A percentile compares a stretch with the other conserved stretches of the same genome.
Evolutionary conservation across 495 filamentous ascomycete genomes (phyloP).

Genomic region (Podospora fimiseda): DNA sequence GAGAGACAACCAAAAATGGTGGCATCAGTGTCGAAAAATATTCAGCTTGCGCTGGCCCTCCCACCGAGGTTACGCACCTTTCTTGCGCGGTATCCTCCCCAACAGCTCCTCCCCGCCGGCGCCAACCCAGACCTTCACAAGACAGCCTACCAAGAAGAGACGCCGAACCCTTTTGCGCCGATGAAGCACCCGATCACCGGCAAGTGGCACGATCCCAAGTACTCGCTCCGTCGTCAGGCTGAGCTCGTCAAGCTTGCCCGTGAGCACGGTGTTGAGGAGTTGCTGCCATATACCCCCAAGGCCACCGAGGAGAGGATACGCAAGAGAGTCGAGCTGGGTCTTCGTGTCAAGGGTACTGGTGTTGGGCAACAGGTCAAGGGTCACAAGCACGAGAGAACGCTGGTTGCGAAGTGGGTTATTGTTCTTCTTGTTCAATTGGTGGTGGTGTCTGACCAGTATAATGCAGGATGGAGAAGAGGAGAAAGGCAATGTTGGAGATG

Average conservation of each 20-base stretch:
- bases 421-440: conserved; percentile 4
- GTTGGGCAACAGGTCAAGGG: conserved; percentile 92
- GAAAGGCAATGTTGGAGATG: conserved; percentile 91
- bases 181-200: conserved; percentile 64
- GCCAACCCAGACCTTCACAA: conserved; percentile 36
- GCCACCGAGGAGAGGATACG: conserved; percentile 60
- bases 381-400: conserved; percentile 81
- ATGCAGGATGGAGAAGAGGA: conserved; percentile 74
- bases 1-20: conserved; percentile 14
- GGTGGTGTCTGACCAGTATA: conserved; percentile 13
- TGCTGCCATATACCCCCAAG: conserved; percentile 75
- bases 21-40: conserved; percentile 35
- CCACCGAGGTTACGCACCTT: conserved; percentile 76
- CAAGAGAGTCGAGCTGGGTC: conserved; percentile 62
- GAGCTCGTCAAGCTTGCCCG: conserved; percentile 83
- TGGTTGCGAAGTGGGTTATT: conserved; percentile 60
- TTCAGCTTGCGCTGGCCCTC: conserved; percentile 58
- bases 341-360: conserved; percentile 83
- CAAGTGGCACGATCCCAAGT: conserved; percentile 72
- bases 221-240: conserved; percentile 79
- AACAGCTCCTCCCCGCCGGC: conserved; percentile 40
- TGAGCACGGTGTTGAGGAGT: conserved; percentile 72
- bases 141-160: conserved; percentile 38
- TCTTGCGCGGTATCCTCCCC: conserved; percentile 81
- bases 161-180: conserved; percentile 69